Evolutionary conservation across 495 filamentous ascomycete genomes (phyloP), one percentile per base, ranked within the genome.

Genomic region (Cercophora samala): DNA sequence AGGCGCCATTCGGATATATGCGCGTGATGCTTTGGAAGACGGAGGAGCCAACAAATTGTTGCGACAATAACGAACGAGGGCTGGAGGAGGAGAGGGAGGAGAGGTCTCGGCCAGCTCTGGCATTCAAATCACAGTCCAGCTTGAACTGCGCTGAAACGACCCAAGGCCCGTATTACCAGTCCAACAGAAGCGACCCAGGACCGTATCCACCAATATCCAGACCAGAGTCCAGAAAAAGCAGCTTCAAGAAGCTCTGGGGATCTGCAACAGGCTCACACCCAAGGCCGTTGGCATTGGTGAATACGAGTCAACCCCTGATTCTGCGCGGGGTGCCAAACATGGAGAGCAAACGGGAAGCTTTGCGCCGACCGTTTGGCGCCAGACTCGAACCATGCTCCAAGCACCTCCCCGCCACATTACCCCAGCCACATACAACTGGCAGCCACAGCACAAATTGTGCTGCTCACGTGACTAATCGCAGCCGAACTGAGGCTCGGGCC

Each of bases 251-350:
- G 53, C 53, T 56, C 37, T 46, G 37, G 37, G 37, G 37, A 46
- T 46, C 37, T 46, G 37, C 37, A 46, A 46, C 37, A 46, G 37
- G 37, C 37, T 46, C 37, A 46, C 37, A 46, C 37, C 37, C 37
- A 56, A 56, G n/a, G 53, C 22, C 53, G 53, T 23, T 23, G 22
- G 53, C 53, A 21, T 23, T 56, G 53, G 2, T 56, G 19, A 56
- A 56, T 56, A 56, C 53, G 53, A 56, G 53, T 56, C n/a, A 56
- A 21, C 53, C 53, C 53, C 53, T 56, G 52, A 54, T 54, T 21
- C 15, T 17, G 17, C 17, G 17, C 17, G 52, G 52, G 52, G 52
- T 54, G 52, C 52, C 52, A 21, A 54, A 32, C 29, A 32, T n/a
- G n/a, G n/a, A 32, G 29, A 32, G 29, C 29, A 32, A 32, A 32